Percentiles rank a stretch among this genome's conserved stretches.
phyloP scores from a whole-genome alignment of 495 filamentous ascomycete species.

The Xeromyces bisporus region DNA sequence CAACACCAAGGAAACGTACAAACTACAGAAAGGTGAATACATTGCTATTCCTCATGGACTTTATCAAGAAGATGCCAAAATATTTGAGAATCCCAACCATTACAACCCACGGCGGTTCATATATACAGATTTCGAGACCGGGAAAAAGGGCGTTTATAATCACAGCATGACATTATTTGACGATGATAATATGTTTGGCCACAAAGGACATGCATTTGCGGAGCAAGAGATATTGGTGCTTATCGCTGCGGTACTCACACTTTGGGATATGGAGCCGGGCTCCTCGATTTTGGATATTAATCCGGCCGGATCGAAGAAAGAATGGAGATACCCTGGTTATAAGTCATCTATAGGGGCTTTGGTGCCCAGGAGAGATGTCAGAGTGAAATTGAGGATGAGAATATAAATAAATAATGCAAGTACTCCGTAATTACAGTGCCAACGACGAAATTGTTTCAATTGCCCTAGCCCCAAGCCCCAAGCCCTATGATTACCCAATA shows the following conservation, averaged over 20 bases:
- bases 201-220: constrained; percentile 32
- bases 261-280: constrained; percentile 35
- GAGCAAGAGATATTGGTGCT: constrained; percentile 34
- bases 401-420: too few relatives aligned
- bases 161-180: constrained; percentile 27
- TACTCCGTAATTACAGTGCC: too few relatives aligned
- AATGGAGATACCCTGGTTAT: constrained; percentile 16
- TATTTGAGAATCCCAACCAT: constrained; percentile 30
- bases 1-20: constrained; percentile 21
- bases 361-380: constrained; percentile 19
- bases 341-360: constrained; percentile 20
- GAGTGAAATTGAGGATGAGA: constrained; percentile 18
- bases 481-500: neutral
- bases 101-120: constrained; percentile 39
- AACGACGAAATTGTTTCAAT: too few relatives aligned
- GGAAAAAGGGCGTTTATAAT: constrained; percentile 10
- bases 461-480: neutral
- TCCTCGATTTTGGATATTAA: too few relatives aligned
- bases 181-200: constrained; percentile 25
- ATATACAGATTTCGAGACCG: constrained; percentile 18
- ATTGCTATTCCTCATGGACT: constrained; percentile 32
- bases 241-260: constrained; percentile 28
- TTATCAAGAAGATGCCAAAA: constrained; percentile 29
- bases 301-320: too few relatives aligned
- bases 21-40: constrained; percentile 30